Evolutionary conservation across 2,329 filamentous ascomycete species (phyloP), one percentile per base, ranked within the genome.

Genomic region (Emergomyces africanus): DNA sequence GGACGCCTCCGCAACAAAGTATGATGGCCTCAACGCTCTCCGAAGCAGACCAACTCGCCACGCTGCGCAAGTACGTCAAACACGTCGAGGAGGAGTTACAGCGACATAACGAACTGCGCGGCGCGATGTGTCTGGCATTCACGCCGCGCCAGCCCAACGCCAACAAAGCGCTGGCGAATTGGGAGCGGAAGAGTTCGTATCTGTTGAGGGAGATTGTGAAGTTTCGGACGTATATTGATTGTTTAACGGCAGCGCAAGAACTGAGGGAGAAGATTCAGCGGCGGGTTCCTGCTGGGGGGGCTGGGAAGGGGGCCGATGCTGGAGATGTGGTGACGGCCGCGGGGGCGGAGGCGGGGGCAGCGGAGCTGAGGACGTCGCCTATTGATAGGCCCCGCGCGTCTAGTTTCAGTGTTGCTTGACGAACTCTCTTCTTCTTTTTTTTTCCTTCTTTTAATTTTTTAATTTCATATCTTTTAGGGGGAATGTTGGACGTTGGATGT

Each of bases 181-280:
- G 94, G 92, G 91, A 99, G 77, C 85, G 88, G 69, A 97, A 97
- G 77, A 95, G 89, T 59, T 86, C 89, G 35, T 96, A 97, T 70
- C 77, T 99, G 46, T 79, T 97, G 14, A 81, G 89, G 41, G 94
- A 99, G 76, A 96, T 95, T 71, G 90, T 97, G 72, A 97, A 97
- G 74, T 97, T 96, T 75, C 81, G 87, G 61, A 97, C 91, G 0
- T 99, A 97, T 69, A 91, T 96, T 65, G 94, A 97, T 71, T 86
- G 84, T 39, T 76, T 99, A 56, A 80, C 84, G 60, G 82, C 83
- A 42, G 91, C 91, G 0, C 83, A 88, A 65, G 75, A 71, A 37
- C 80, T 84, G 58, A 90, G 88, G 70, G 80, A 82, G 51, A 86
- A 85, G 69, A 85, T 96, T 48, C 87, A 90, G 61, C 66, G 67